phyloP scores from a whole-genome alignment of 208 protist genomes.

The Polymyxa betae region DNA sequence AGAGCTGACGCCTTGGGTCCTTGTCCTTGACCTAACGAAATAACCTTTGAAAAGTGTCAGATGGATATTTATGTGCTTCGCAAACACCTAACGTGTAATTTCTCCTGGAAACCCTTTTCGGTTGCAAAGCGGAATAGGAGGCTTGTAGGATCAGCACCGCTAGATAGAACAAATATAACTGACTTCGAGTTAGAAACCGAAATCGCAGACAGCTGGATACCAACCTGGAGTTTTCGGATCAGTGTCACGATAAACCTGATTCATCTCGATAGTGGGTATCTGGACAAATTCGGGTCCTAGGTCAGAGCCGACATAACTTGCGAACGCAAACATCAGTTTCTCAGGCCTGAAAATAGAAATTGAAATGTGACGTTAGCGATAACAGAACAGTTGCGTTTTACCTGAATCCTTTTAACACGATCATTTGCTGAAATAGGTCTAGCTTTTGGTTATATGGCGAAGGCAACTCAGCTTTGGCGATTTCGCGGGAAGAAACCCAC shows the following conservation, averaged over 20 bases:
- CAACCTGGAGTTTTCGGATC: conserved; percentile 71
- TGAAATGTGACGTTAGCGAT: not conserved
- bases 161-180: conserved; percentile 95
- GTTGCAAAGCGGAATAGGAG: conserved; percentile 86
- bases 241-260: conserved; percentile 66
- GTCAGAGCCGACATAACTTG: conserved; percentile 81
- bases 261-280: conserved; percentile 66
- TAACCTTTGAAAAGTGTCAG: conserved; percentile 60
- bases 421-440: conserved; percentile 84
- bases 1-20: conserved; percentile 86
- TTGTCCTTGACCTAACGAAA: conserved; percentile 95
- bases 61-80: conserved; percentile 60
- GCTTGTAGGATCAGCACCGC: conserved; percentile 91
- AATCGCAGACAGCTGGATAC: not conserved
- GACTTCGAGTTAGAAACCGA: conserved; percentile 57
- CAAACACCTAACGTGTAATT: conserved; percentile 77
- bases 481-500: conserved; percentile 53
- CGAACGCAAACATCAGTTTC: conserved; percentile 86
- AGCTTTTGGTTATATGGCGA: conserved; percentile 63
- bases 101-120: conserved; percentile 72
- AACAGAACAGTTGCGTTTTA: not conserved
- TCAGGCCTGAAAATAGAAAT: conserved; percentile 75
- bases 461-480: conserved; percentile 64
- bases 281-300: conserved; percentile 66
- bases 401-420: conserved; percentile 86